phyloP scores from a whole-genome alignment of 495 filamentous ascomycete species.

The Podospora pseudopauciseta region DNA sequence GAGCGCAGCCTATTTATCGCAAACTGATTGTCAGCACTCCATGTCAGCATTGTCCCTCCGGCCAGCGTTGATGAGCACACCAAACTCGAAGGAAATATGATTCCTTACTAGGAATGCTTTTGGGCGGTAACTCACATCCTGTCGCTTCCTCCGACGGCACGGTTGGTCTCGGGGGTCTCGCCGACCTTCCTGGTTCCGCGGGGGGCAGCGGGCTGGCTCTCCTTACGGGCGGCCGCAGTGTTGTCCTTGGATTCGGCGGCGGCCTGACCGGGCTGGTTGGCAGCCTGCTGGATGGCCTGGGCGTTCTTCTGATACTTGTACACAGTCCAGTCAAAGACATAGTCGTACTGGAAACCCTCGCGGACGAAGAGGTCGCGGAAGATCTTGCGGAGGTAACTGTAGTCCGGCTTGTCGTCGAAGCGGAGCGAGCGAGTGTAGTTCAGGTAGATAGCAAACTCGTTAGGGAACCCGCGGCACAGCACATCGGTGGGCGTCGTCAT shows the following conservation, averaged over 20 bases:
- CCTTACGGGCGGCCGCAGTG: conserved; percentile 61
- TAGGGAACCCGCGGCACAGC: conserved; percentile 97
- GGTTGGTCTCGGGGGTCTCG: conserved; percentile 80
- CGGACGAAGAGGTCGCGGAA: conserved; percentile 99
- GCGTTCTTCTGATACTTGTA: conserved; percentile 99
- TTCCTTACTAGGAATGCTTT: conserved; percentile 92
- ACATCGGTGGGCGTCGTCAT: conserved; percentile 99
- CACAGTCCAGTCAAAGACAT: conserved; percentile 99
- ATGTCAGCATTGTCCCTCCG: conserved; percentile 68
- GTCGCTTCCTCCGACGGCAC: conserved; percentile 86
- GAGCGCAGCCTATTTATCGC: conserved; percentile 90
- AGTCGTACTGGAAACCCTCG: conserved; percentile 99
- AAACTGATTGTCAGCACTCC: conserved; percentile 79
- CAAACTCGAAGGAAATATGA: conserved; percentile 79
- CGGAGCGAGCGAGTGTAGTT: conserved; percentile 99
- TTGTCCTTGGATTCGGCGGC: conserved; percentile 51
- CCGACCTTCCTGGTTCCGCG: conserved; percentile 73
- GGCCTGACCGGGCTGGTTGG: conserved; percentile 47
- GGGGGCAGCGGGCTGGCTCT: conserved; percentile 54
- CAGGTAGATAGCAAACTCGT: conserved; percentile 99
- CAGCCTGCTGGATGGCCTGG: conserved; percentile 53
- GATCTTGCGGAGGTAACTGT: conserved; percentile 99
- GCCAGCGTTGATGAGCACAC: conserved; percentile 76
- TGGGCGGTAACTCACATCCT: conserved; percentile 93
- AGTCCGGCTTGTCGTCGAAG: conserved; percentile 99